A percentile compares a stretch with the other conserved stretches of the same genome.
Evolutionary conservation across 139 green algal genomes (phyloP).

Genomic region (Gonium pectorale): DNA sequence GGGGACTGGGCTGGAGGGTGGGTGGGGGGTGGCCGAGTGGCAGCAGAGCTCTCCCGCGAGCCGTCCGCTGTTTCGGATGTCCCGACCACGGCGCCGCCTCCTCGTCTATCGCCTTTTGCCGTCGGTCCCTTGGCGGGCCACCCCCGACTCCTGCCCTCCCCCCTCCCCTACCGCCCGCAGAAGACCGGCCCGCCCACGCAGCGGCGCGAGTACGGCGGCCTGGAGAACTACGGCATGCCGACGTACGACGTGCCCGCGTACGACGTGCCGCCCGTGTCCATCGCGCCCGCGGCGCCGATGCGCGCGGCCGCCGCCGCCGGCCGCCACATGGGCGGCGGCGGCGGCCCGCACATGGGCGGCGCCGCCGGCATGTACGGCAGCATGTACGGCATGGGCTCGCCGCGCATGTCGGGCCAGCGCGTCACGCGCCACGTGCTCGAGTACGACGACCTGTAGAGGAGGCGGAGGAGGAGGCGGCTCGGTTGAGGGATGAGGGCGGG

Average conservation of each 20-base stretch:
- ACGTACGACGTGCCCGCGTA: background rate
- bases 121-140: no score
- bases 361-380: background rate
- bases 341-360: background rate
- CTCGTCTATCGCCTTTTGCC: no score
- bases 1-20: no score
- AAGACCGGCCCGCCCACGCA: constrained; percentile 22
- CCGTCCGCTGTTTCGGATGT: no score
- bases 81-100: no score
- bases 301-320: background rate
- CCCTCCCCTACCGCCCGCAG: background rate
- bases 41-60: no score
- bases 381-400: constrained; percentile 18
- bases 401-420: background rate
- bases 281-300: constrained; percentile 8
- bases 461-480: no score
- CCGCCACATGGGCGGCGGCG: background rate
- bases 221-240: background rate
- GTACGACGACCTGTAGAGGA: constrained; percentile 33
- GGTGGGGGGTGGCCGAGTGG: no score
- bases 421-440: constrained; percentile 21
- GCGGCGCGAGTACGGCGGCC: constrained; percentile 1
- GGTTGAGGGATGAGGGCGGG: no score
- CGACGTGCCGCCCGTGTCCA: background rate
- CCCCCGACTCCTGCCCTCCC: background rate